Conservation (phyloP, 2,329 filamentous ascomycete genomes). For the Cladosporium velox region DNA sequence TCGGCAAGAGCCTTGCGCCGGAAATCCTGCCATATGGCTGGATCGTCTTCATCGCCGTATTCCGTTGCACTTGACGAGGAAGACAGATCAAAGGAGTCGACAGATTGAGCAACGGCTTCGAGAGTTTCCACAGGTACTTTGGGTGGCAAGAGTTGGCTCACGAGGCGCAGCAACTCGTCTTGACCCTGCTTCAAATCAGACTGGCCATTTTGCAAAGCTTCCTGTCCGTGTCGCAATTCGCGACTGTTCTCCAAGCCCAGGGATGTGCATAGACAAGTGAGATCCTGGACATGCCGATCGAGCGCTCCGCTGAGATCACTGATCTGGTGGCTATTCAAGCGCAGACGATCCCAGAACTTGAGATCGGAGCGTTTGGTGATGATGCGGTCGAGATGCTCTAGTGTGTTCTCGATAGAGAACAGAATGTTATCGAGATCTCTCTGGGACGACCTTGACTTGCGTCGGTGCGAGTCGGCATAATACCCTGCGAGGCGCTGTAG, state of each 20-base stretch:
- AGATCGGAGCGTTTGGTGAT: not conserved
- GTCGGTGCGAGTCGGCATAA: not conserved
- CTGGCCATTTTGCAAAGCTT: not conserved
- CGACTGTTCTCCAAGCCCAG: not conserved
- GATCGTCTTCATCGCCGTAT: not conserved
- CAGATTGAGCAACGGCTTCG: not conserved
- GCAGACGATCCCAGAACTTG: constrained; percentile 12
- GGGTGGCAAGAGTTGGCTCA: not conserved
- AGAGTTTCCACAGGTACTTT: not conserved
- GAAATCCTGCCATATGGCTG: not conserved
- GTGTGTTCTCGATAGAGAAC: not conserved
- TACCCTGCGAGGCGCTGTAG: not conserved
- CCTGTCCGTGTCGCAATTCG: not conserved
- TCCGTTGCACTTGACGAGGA: not conserved
- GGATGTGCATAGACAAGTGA: not conserved
- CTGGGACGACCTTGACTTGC: not conserved
- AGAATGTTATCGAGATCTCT: not conserved
- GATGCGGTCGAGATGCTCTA: not conserved
- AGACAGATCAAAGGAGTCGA: not conserved
- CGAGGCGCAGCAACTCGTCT: constrained; percentile 1
- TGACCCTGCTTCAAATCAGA: not conserved
- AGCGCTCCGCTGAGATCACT: not conserved
- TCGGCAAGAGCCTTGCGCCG: not conserved
- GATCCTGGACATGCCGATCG: not conserved
- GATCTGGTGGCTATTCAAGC: not conserved